Base-by-base conservation (phyloP, 2,329 filamentous ascomycete species). In the Nemania sp. region DNA sequence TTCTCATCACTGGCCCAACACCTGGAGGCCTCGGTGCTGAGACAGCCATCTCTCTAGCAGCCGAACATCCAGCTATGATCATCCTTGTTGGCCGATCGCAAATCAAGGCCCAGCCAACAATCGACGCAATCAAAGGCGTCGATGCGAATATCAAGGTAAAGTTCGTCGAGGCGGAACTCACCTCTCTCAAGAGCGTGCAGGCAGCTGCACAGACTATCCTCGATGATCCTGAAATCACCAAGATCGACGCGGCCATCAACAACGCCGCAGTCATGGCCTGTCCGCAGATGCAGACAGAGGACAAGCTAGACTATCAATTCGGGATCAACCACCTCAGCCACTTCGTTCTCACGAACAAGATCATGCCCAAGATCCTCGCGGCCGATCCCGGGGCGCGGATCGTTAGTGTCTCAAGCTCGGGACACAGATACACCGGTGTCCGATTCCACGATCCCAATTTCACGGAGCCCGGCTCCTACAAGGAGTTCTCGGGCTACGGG, bases 241-340 rank as follows among this genome's bases (percentile, higher is more conserved):
- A 73, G 52, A 75, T 72, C 68, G 71, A 77, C 51, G 74, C 74
- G 5, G 47, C 73, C 20, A 73, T 77, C 68, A 76, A 77, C 66
- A 77, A 76, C 66, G 83, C 83, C 0, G 84, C 82, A 0, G 77
- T 84, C 41, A 83, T 85, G 80, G 80, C 78, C 0, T 71, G 70
- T 20, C 77, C 81, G 3, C 75, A 80, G 64, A 54, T 72, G 60
- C 63, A 70, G n/a, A 79, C 74, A 6, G 67, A 70, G n/a, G 78
- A 81, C 53, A 74, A 76, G 1, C 63, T 78, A 59, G 78, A 82
- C 56, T 72, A 71, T 24, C 77, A 81, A 59, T 70, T 79, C 49
- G 78, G 76, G n/a, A 71, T 75, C 26, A 79, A 77, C 61, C 76
- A 80, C 67, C 72, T 80, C 1, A 78, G 78, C 41, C 78, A 80